Evolutionary conservation across 208 protist species (phyloP).

Genomic region (Leishmania aethiopica): DNA sequence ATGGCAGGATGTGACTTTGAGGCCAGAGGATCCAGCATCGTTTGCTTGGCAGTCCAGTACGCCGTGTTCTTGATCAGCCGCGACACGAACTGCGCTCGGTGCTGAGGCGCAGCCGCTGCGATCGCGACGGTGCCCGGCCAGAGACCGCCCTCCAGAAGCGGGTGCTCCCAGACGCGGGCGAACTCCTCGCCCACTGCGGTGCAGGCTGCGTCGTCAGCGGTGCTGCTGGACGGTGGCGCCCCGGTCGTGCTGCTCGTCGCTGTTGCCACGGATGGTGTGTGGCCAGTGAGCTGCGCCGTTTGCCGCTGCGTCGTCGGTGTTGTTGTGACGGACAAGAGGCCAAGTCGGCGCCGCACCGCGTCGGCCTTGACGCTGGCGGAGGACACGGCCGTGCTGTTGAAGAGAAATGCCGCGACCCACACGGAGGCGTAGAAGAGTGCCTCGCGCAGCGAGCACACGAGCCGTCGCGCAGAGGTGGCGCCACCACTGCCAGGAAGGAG

Average conservation of each 20-base stretch:
- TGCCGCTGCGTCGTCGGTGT: constrained; percentile 22
- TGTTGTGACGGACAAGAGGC: constrained; percentile 28
- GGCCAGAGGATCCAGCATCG: constrained; percentile 28
- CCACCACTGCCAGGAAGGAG: background rate
- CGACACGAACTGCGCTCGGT: constrained; percentile 8
- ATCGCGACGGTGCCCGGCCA: background rate
- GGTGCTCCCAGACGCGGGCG: constrained; percentile 21
- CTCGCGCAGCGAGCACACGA: constrained; percentile 29
- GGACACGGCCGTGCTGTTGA: constrained; percentile 32
- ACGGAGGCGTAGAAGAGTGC: constrained; percentile 31
- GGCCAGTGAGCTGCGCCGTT: constrained; percentile 20
- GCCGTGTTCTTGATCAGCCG: constrained; percentile 25
- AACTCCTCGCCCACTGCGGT: constrained; percentile 9
- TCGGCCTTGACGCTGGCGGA: constrained; percentile 24
- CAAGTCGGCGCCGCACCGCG: constrained; percentile 29
- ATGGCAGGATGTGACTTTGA: constrained; percentile 16
- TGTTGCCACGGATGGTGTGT: constrained; percentile 11
- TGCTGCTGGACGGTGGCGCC: background rate
- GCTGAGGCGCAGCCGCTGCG: background rate
- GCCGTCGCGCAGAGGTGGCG: constrained; percentile 8
- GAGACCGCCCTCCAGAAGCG: constrained; percentile 29
- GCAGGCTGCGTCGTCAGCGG: background rate
- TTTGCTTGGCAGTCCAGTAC: constrained; percentile 33
- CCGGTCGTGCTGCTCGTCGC: constrained; percentile 4
- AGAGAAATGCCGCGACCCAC: constrained; percentile 35